phyloP scores from a whole-genome alignment of 495 filamentous ascomycete species.

The Hyphodiscus hymeniophilus region DNA sequence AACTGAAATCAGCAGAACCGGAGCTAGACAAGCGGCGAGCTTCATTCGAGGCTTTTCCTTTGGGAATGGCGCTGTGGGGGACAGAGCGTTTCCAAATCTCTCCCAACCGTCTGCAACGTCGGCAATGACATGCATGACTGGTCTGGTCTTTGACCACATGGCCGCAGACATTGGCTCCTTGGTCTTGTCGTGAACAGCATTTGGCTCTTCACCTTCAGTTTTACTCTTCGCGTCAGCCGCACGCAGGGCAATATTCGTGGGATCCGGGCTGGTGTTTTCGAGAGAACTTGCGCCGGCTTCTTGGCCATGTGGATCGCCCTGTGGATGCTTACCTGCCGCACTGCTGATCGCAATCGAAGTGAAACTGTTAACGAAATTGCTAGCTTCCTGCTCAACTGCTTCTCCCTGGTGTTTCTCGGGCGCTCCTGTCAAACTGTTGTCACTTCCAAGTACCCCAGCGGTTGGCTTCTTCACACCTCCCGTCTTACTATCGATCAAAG shows the following conservation, averaged over 20 bases:
- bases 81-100: conserved; percentile 70
- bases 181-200: conserved; percentile 63
- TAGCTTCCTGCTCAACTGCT: conserved; percentile 78
- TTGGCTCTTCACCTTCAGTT: conserved; percentile 37
- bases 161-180: conserved; percentile 75
- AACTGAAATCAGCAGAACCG: conserved; percentile 47
- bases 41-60: conserved; percentile 51
- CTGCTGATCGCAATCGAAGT: conserved; percentile 67
- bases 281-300: conserved; percentile 9
- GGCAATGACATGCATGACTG: conserved; percentile 66
- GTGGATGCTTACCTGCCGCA: conserved; percentile 59
- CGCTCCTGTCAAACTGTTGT: conserved; percentile 72
- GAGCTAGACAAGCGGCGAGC: conserved; percentile 51
- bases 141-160: conserved; percentile 67
- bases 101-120: conserved; percentile 76
- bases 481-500: conserved; percentile 51
- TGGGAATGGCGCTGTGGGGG: conserved; percentile 72
- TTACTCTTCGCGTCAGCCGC: conserved; percentile 51
- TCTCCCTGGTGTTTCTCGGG: conserved; percentile 82
- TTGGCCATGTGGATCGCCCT: conserved; percentile 32
- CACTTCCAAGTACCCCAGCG: conserved; percentile 62
- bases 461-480: conserved; percentile 62
- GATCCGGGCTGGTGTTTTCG: conserved; percentile 46
- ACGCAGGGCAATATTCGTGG: conserved; percentile 43
- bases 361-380: conserved; percentile 70